Conservation (phyloP, 23 red algal genomes). For the Agarophyton chilense region DNA sequence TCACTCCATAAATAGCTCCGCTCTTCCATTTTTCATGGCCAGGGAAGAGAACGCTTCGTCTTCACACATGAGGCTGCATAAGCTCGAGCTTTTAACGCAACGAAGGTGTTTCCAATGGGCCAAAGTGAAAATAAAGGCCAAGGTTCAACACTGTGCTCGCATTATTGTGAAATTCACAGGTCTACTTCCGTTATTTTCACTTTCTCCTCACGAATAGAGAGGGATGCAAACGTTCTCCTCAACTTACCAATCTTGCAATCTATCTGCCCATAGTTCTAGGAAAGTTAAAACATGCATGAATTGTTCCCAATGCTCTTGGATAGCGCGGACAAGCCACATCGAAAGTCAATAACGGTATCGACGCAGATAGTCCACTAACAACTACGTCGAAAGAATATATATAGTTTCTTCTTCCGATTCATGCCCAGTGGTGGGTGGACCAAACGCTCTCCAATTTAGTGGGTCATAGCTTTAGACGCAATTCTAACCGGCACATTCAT, state of each 20-base stretch:
- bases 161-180: neutral
- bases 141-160: neutral
- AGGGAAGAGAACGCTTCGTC: neutral
- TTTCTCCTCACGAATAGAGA: neutral
- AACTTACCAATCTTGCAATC: slow-evolving; percentile 22
- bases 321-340: neutral
- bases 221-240: neutral
- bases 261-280: neutral
- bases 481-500: too few relatives aligned
- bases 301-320: neutral
- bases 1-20: too few relatives aligned
- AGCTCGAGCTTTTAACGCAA: neutral
- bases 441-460: too few relatives aligned
- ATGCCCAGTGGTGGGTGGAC: too few relatives aligned
- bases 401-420: neutral
- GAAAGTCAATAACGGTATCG: neutral
- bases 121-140: neutral
- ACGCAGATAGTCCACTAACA: too few relatives aligned
- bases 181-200: neutral
- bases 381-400: neutral
- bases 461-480: too few relatives aligned
- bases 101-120: neutral
- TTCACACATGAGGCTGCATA: neutral
- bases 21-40: too few relatives aligned
- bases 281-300: neutral